Evolutionary conservation across 2,329 filamentous ascomycete genomes (phyloP).

Genomic region (Tolypocladium nubicola): DNA sequence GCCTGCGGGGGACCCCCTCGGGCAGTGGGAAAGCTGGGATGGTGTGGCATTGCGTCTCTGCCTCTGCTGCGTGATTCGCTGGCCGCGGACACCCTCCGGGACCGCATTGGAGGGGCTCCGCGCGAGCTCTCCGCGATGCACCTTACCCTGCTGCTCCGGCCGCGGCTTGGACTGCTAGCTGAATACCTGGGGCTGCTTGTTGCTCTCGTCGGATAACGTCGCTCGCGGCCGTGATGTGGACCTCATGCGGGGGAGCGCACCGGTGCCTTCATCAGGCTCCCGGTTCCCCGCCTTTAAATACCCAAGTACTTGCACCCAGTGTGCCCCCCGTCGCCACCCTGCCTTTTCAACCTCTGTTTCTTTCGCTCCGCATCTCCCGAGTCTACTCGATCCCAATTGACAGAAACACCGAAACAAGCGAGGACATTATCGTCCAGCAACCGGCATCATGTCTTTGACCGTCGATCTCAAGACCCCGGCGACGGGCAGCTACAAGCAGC

Average conservation of each 20-base stretch:
- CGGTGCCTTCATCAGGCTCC: background rate
- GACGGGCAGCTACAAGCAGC: slow-evolving; percentile 48
- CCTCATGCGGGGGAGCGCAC: background rate
- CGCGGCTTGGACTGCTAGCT: background rate
- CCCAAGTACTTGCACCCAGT: background rate
- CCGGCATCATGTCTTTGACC: slow-evolving; percentile 34
- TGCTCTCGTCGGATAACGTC: background rate
- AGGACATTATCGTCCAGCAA: background rate
- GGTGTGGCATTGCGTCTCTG: background rate
- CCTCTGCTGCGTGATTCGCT: background rate
- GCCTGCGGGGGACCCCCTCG: background rate
- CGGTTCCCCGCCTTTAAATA: background rate
- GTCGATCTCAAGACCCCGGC: slow-evolving; percentile 58
- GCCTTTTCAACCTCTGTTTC: background rate
- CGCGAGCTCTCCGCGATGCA: background rate
- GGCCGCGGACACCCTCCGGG: background rate
- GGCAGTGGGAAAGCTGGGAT: background rate
- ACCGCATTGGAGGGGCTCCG: background rate
- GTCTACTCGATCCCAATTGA: background rate
- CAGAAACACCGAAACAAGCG: background rate
- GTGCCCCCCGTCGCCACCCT: background rate
- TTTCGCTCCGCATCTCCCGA: background rate
- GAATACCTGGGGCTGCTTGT: background rate
- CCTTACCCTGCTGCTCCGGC: background rate
- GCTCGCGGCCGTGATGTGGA: background rate